Evolutionary conservation across 176 grass and related monocot genomes (phyloP), one percentile per base, ranked within the genome.

Genomic region (Zea luxurians): DNA sequence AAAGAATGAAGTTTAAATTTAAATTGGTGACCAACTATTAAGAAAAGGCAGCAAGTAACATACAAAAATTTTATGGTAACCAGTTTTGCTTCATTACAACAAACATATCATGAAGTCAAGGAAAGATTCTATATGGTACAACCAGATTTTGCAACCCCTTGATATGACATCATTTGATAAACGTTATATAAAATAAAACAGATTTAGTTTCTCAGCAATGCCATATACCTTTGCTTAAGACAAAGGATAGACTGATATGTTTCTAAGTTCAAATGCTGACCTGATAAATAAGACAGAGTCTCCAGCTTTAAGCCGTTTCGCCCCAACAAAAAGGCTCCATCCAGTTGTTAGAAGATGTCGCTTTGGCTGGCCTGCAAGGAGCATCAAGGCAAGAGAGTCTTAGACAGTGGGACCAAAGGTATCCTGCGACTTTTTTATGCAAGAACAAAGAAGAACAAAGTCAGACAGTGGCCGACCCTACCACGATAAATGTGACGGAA

Each of bases 401-500:
- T 53, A 82, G 62, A 16, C 55, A 58, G 45, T 8, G 35, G 42
- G 5, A 48, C 65, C 11, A 53, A 86, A 47, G 27, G 68, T 42
- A 55, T n/a, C 38, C 21, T 53, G 27, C 12, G 78, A 35, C 27
- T 38, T 43, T 38, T 74, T 78, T 67, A 38, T 83, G 6, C 43
- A 34, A 48, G 49, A 66, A 74, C 48, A 36, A 71, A 75, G 36
- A 71, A 63, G 8, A 85, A 3, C 35, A 86, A 86, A 62, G 38
- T 65, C 64, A 13, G 73, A 84, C 43, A 89, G 18, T 42, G 77
- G 7, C 77, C 71, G 66, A 70, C 80, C 83, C 61, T 99, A 99
- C 96, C 96, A 81, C 96, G 96, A 87, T 99, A 95, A 83, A 99
- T 99, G 90, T 99, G 96, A 80, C 96, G 90, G 52, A 99, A 99